Evolutionary conservation across 129 eudicot genomes (phyloP).

Genomic region (Solidago caesia): DNA sequence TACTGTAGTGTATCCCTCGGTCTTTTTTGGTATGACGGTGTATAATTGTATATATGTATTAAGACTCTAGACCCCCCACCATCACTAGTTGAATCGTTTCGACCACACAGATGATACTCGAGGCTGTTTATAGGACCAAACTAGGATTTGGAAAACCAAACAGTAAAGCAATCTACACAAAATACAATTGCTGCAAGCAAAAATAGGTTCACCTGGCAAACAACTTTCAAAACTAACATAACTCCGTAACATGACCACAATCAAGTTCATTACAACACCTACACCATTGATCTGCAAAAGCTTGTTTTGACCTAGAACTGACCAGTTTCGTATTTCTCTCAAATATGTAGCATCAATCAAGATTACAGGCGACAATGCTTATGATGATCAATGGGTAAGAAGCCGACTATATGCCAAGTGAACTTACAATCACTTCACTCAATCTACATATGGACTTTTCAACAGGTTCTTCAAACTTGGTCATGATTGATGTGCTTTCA

Average conservation of each 20-base stretch:
- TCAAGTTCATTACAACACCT: conserved; percentile 1
- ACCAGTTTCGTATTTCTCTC: neutral
- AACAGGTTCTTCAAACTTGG: neutral
- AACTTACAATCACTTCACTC: conserved; percentile 10
- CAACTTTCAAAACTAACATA: neutral
- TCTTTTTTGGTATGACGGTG: too few relatives aligned
- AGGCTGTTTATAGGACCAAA: too few relatives aligned
- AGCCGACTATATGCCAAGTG: conserved; percentile 6
- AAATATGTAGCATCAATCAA: neutral
- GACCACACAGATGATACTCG: too few relatives aligned
- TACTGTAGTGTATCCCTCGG: too few relatives aligned
- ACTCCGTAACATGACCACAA: conserved; percentile 3
- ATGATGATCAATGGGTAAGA: neutral
- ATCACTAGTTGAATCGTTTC: too few relatives aligned
- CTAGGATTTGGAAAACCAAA: neutral
- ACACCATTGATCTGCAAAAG: conserved; percentile 1
- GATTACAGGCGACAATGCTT: neutral
- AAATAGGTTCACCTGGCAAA: neutral
- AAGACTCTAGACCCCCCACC: too few relatives aligned
- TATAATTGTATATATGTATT: too few relatives aligned
- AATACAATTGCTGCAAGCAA: neutral
- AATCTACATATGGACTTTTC: conserved; percentile 2
- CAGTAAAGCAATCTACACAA: neutral
- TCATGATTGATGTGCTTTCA: conserved; percentile 50
- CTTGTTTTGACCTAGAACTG: neutral